Percentiles rank a stretch among this genome's conserved stretches.
Conservation (phyloP, 768 basidiomycete genomes). For the Lentinula guzmanii region DNA sequence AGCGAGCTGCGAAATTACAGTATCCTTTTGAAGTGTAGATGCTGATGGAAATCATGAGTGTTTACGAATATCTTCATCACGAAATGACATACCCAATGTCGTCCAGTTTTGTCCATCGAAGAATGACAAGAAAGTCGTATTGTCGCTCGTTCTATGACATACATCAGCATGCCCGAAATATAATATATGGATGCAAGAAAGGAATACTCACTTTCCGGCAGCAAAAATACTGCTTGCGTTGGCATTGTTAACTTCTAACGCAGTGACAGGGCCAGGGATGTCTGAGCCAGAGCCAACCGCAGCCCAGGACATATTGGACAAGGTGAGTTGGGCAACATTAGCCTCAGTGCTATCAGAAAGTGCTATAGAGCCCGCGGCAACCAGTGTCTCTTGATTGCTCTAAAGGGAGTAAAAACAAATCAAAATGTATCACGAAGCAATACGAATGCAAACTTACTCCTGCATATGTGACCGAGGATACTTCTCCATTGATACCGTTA, state of each 20-base stretch:
- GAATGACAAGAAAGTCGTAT: slow-evolving; percentile 64
- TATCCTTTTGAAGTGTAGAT: slow-evolving; percentile 45
- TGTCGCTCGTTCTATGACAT: slow-evolving; percentile 43
- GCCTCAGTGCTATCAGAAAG: slow-evolving; percentile 57
- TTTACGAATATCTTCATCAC: neutral
- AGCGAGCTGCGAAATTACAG: slow-evolving; percentile 72
- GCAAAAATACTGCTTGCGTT: slow-evolving; percentile 85
- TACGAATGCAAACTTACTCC: slow-evolving; percentile 49
- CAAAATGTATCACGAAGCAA: slow-evolving; percentile 6
- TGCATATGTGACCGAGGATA: slow-evolving; percentile 72
- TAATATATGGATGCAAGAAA: neutral
- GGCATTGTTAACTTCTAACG: slow-evolving; percentile 76
- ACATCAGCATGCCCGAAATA: neutral
- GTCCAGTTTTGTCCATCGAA: slow-evolving; percentile 85
- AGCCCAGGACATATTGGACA: slow-evolving; percentile 72
- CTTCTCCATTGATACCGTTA: slow-evolving; percentile 74
- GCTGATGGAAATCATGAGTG: slow-evolving; percentile 29
- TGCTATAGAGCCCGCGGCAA: slow-evolving; percentile 77
- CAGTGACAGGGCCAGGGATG: slow-evolving; percentile 87
- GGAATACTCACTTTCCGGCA: slow-evolving; percentile 67
- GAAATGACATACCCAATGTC: slow-evolving; percentile 42
- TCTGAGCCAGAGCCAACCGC: slow-evolving; percentile 51
- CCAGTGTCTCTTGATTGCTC: slow-evolving; percentile 60
- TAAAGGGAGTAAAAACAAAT: slow-evolving; percentile 18
- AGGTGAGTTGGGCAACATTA: slow-evolving; percentile 70